A percentile compares a stretch with the other conserved stretches of the same genome.
Evolutionary conservation across 2,329 filamentous ascomycete genomes (phyloP).

Genomic region (Neocatenulostroma microsporum): DNA sequence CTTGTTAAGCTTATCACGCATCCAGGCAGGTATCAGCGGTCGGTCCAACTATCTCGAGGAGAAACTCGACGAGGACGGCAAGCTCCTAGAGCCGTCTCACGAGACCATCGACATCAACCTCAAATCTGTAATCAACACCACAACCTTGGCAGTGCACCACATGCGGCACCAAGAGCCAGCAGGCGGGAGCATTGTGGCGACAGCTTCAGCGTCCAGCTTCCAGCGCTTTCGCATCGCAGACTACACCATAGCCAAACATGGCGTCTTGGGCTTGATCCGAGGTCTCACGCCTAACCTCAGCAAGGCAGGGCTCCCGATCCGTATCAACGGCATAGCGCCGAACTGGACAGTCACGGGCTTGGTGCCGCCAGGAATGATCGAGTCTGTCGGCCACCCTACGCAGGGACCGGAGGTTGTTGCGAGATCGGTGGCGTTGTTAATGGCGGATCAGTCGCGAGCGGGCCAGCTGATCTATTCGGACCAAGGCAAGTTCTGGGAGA

Average conservation of each 20-base stretch:
- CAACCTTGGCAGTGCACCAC: conserved; percentile 36
- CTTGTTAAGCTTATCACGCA: not conserved
- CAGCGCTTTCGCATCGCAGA: conserved; percentile 46
- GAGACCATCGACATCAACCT: conserved; percentile 37
- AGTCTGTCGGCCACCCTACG: conserved; percentile 27
- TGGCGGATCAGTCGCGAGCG: conserved; percentile 42
- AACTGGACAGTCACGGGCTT: conserved; percentile 47
- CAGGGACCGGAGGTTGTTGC: conserved; percentile 46
- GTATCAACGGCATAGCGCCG: conserved; percentile 50
- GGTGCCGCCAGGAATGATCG: conserved; percentile 33
- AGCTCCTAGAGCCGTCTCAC: conserved; percentile 27
- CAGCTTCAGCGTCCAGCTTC: conserved; percentile 44
- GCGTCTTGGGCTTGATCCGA: conserved; percentile 47
- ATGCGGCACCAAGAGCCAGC: conserved; percentile 39
- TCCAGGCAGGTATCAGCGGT: conserved; percentile 45
- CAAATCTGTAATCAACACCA: conserved; percentile 35
- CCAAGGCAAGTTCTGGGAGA: conserved; percentile 44
- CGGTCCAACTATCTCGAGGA: conserved; percentile 29
- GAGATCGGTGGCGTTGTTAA: conserved; percentile 41
- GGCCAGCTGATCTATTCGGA: conserved; percentile 48
- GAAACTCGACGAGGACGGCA: conserved; percentile 29
- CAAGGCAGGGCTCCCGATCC: conserved; percentile 36
- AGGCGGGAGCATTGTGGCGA: conserved; percentile 47
- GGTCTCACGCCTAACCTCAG: conserved; percentile 37
- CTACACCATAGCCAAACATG: conserved; percentile 51